Evolutionary conservation across 208 protist genomes (phyloP), one percentile per base, ranked within the genome.

Genomic region (Crithidia brevicula): DNA sequence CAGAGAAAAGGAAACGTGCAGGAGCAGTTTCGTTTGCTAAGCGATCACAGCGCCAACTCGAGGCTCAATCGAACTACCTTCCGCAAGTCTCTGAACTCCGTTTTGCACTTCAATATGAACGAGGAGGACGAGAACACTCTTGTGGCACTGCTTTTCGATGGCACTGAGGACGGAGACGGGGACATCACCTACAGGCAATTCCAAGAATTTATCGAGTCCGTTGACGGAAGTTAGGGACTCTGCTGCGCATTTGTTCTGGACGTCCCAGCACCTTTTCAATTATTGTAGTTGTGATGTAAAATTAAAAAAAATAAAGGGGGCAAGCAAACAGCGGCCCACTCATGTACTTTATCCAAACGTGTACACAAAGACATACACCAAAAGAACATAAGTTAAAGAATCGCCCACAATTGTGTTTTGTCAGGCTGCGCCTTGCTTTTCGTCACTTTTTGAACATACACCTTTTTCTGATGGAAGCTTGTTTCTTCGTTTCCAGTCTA

Each of bases 151-250:
- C 76, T 97, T 25, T 97, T 97, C 75, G 92, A 96, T 50, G 79
- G 83, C 20, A 79, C 86, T 7, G 83, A 85, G 57, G 88, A 96
- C 50, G 85, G 77, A 45, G 89, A 94, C 43, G 83, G 84, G 27
- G 85, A 93, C 22, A 93, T 96, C 15, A 93, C 84, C 1, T 94
- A 87, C 80, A 92, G 88, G 43, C 86, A 93, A 46, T 96, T 96
- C 69, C 88, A 94, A 31, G 88, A 92, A 20, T 96, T 96, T 74
- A 74, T 89, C 30, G 86, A 94, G 30, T 78, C 45, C 20, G 61
- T 72, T 38, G 72, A 69, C 34, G 16, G 56, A 3, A 58, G 42
- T 33, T 68, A 33, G 18, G 20, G 1, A 33, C 22, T 23, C 47
- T 59, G 40, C 46, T 42, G 54, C 54, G 52, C 53, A 13, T 18